A percentile compares a stretch with the other conserved stretches of the same genome.
phyloP scores from a whole-genome alignment of 495 filamentous ascomycete genomes.

The Sphaerosporella brunnea region DNA sequence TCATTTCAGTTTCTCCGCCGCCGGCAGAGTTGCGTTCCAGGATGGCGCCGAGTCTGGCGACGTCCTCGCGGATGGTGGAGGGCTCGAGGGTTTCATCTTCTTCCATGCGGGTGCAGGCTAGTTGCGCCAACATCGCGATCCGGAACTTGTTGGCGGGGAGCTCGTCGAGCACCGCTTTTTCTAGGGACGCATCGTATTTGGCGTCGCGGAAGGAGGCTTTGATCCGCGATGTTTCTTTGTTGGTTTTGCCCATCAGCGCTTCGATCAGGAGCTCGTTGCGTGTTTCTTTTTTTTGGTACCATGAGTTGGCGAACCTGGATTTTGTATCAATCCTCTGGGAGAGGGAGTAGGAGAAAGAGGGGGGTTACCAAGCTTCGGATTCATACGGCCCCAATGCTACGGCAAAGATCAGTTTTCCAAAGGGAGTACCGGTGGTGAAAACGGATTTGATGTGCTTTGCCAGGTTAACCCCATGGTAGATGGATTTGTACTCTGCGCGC shows the following conservation, averaged over 20 bases:
- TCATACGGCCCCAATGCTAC: slow-evolving; percentile 85
- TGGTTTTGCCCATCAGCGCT: slow-evolving; percentile 70
- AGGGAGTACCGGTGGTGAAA: slow-evolving; percentile 39
- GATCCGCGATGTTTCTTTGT: slow-evolving; percentile 72
- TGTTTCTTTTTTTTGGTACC: slow-evolving; percentile 79
- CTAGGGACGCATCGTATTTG: slow-evolving; percentile 68
- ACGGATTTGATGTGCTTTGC: slow-evolving; percentile 86
- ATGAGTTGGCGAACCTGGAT: slow-evolving; percentile 99
- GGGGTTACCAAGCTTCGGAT: slow-evolving; percentile 79
- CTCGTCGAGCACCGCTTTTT: slow-evolving; percentile 55
- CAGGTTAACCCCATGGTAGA: slow-evolving; percentile 78
- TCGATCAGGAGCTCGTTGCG: slow-evolving; percentile 83
- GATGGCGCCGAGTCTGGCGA: slow-evolving; percentile 43
- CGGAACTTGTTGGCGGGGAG: slow-evolving; percentile 91
- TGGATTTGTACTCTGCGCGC: slow-evolving; percentile 71
- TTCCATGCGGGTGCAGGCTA: slow-evolving; percentile 58
- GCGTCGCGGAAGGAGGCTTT: slow-evolving; percentile 87
- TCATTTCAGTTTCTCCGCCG: slow-evolving; percentile 83
- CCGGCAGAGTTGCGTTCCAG: slow-evolving; percentile 50
- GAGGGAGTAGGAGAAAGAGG: too few species aligned
- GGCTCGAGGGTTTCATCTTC: slow-evolving; percentile 42
- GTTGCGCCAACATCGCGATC: slow-evolving; percentile 62
- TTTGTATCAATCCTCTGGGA: too few species aligned
- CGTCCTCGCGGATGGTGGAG: slow-evolving; percentile 50
- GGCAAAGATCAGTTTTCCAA: slow-evolving; percentile 80